These are phyloP conservation scores for Hibiscus syriacus DNA, from an alignment of 345 rosid species.

Conservation along the genomic window DNA sequence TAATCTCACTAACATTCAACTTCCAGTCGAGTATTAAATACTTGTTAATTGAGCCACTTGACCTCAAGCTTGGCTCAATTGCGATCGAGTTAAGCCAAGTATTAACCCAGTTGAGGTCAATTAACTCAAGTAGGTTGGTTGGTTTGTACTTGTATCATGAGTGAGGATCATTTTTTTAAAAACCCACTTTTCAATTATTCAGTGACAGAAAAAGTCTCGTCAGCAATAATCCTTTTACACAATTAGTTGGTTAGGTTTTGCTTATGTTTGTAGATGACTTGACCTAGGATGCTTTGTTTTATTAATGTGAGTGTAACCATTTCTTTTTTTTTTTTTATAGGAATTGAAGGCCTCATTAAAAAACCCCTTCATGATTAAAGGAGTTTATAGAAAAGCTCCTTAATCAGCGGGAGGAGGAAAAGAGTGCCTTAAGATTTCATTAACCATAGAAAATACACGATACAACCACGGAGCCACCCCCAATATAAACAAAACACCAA, in stretches of 20 bases:
- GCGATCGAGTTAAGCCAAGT: not conserved
- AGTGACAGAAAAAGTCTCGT: not conserved
- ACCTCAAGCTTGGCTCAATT: not conserved
- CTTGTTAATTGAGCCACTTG: not conserved
- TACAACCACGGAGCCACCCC: too few species aligned
- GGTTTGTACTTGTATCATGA: not conserved
- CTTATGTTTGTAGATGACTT: not conserved
- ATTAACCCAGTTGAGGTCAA: not conserved
- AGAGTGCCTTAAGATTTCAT: too few species aligned
- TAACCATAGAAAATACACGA: too few species aligned
- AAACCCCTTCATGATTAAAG: too few species aligned
- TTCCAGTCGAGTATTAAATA: not conserved
- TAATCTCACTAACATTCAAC: not conserved
- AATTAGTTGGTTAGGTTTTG: not conserved
- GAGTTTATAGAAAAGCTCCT: too few species aligned
- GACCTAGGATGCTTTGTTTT: not conserved
- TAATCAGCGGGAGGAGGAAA: too few species aligned
- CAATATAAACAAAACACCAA: too few species aligned
- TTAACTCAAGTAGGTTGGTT: not conserved
- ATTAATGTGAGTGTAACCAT: not conserved
- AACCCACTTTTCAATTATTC: not conserved
- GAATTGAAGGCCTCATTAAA: too few species aligned
- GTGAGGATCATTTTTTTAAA: not conserved
- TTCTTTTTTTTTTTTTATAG: too few species aligned
- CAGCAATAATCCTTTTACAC: not conserved